Evolutionary conservation across 108 stramenopile genomes (phyloP).

Genomic region (Nannochloropsis salina): DNA sequence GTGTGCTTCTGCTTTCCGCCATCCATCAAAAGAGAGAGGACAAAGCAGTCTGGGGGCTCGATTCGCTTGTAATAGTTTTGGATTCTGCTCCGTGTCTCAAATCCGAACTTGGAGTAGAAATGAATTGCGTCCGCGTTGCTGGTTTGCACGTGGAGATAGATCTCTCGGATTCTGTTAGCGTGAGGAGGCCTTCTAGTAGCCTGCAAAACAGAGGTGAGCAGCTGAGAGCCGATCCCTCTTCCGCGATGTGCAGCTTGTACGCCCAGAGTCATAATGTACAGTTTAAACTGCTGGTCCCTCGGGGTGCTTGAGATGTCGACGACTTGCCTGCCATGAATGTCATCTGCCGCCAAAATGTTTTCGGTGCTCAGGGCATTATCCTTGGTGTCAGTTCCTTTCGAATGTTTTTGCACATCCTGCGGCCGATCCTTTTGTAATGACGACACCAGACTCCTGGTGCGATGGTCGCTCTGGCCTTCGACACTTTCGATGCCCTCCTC

Average conservation of each 20-base stretch:
- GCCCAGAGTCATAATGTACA: slow-evolving; percentile 96
- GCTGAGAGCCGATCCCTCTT: slow-evolving; percentile 73
- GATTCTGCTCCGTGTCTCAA: slow-evolving; percentile 76
- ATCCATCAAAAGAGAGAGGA: slow-evolving; percentile 47
- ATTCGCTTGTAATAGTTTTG: slow-evolving; percentile 93
- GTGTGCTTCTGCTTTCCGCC: too few species aligned
- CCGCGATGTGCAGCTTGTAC: slow-evolving; percentile 86
- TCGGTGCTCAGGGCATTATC: neutral
- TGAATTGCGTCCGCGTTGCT: slow-evolving; percentile 81
- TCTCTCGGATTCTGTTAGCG: slow-evolving; percentile 59
- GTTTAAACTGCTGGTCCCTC: neutral
- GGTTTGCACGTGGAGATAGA: slow-evolving; percentile 87
- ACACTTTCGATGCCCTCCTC: slow-evolving; percentile 40
- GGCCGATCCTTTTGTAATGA: neutral
- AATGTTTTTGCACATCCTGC: neutral
- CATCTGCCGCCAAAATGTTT: too few species aligned
- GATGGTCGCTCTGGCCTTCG: slow-evolving; percentile 7
- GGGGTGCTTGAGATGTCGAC: too few species aligned
- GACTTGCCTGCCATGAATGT: too few species aligned
- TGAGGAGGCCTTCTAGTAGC: slow-evolving; percentile 29
- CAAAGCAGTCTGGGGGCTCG: slow-evolving; percentile 89
- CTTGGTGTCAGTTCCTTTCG: neutral
- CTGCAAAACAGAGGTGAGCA: slow-evolving; percentile 73
- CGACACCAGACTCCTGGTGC: neutral
- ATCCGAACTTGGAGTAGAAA: slow-evolving; percentile 84